These are phyloP conservation scores for Paratrypanosoma confusum DNA, from an alignment of 208 protist species.

Conservation along the genomic window DNA sequence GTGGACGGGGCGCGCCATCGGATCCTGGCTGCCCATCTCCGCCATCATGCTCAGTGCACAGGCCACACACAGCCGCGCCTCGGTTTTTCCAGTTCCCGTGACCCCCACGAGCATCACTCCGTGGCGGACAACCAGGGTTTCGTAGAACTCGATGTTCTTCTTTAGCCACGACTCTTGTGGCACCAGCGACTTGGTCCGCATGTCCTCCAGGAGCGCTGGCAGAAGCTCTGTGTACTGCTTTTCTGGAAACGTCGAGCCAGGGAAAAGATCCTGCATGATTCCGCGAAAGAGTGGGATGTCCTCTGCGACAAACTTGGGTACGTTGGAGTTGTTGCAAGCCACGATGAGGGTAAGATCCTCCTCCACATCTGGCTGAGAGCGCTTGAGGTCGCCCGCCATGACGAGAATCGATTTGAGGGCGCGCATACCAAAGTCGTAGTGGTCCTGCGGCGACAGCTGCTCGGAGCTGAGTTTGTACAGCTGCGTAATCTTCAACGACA, in stretches of 20 bases:
- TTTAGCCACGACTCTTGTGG: constrained; percentile 78
- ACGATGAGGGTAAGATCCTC: constrained; percentile 97
- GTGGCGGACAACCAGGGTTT: constrained; percentile 95
- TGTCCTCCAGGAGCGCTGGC: constrained; percentile 70
- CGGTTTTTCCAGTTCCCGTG: constrained; percentile 95
- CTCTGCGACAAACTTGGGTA: constrained; percentile 98
- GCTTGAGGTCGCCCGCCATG: constrained; percentile 96
- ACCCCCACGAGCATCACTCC: constrained; percentile 98
- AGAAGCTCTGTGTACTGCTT: constrained; percentile 90
- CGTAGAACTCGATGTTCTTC: constrained; percentile 97
- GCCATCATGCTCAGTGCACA: constrained; percentile 60
- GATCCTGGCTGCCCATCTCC: constrained; percentile 33
- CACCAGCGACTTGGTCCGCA: constrained; percentile 62
- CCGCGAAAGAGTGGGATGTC: constrained; percentile 96
- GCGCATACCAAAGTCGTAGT: constrained; percentile 98
- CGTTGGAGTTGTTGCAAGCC: constrained; percentile 95
- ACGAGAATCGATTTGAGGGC: constrained; percentile 98
- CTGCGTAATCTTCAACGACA: constrained; percentile 97
- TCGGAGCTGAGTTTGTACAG: constrained; percentile 98
- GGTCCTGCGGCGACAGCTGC: constrained; percentile 95
- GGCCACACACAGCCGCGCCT: constrained; percentile 70
- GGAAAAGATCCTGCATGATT: constrained; percentile 98
- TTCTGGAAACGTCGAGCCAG: constrained; percentile 91
- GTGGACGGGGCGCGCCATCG: constrained; percentile 70
- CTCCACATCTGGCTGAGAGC: constrained; percentile 90